Conservation (phyloP, 371 early-diverging fungal species). For the Actinomortierella ambigua region DNA sequence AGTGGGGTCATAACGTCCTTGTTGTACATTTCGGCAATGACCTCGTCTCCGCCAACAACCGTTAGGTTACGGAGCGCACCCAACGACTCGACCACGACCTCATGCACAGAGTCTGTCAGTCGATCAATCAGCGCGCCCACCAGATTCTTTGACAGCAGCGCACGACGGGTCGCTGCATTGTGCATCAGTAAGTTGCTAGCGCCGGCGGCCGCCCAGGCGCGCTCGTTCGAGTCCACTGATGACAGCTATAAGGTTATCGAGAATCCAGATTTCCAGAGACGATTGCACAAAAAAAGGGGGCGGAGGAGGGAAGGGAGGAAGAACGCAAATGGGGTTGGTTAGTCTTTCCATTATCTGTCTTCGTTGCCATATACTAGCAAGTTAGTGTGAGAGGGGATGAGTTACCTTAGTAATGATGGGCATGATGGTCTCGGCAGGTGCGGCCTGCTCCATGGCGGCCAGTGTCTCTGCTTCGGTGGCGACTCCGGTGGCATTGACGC, state of each 20-base stretch:
- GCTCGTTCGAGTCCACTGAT: constrained; percentile 71
- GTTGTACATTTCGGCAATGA: constrained; percentile 69
- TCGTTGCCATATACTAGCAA: constrained; percentile 9
- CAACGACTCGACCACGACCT: constrained; percentile 77
- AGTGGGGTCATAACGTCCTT: constrained; percentile 70
- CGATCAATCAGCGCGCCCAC: constrained; percentile 70
- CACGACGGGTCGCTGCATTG: constrained; percentile 63
- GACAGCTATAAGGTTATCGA: constrained; percentile 52
- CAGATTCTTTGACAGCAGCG: constrained; percentile 74
- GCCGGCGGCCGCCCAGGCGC: constrained; percentile 90
- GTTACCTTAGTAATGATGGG: constrained; percentile 66
- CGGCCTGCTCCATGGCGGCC: constrained; percentile 16
- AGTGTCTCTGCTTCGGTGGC: constrained; percentile 26
- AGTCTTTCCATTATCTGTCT: neutral
- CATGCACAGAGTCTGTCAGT: constrained; percentile 71
- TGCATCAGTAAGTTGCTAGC: constrained; percentile 76
- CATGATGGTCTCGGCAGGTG: constrained; percentile 46
- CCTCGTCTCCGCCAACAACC: constrained; percentile 61
- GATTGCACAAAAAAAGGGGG: no score
- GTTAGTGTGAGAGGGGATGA: neutral
- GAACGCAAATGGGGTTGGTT: neutral
- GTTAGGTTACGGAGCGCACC: constrained; percentile 80
- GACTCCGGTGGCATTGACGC: constrained; percentile 41
- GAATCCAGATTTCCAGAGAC: constrained; percentile 6
- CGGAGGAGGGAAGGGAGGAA: no score